Conservation (phyloP, 2,329 filamentous ascomycete genomes). For the Hypomyces perniciosus region DNA sequence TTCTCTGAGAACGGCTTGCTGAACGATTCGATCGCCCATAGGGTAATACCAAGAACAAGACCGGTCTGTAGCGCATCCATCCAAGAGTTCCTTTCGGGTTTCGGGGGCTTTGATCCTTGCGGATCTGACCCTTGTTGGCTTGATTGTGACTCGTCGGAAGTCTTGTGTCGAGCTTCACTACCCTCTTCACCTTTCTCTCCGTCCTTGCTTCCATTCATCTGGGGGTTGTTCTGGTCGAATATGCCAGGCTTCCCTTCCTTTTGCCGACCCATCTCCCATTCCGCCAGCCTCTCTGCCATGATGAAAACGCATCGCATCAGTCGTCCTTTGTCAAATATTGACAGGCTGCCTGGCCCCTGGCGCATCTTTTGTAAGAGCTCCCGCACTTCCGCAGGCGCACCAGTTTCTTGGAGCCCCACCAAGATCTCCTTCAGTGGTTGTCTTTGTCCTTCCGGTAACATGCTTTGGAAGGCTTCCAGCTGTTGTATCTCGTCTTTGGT, state of each 20-base stretch:
- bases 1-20: conserved; percentile 39
- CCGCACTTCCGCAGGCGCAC: conserved; percentile 63
- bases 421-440: conserved; percentile 54
- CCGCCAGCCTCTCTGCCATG: conserved; percentile 31
- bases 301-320: conserved; percentile 32
- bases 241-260: conserved; percentile 16
- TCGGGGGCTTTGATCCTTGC: conserved; percentile 30
- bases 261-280: conserved; percentile 21
- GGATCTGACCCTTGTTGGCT: conserved; percentile 21
- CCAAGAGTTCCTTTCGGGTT: conserved; percentile 30
- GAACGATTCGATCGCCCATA: conserved; percentile 38
- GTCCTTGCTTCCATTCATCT: conserved; percentile 17
- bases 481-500: conserved; percentile 42
- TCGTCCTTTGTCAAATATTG: conserved; percentile 32
- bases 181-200: conserved; percentile 16
- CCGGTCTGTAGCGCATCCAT: conserved; percentile 30
- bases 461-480: conserved; percentile 54
- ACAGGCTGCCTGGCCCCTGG: conserved; percentile 49
- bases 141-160: conserved; percentile 18
- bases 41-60: conserved; percentile 47
- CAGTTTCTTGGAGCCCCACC: conserved; percentile 58
- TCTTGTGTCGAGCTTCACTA: conserved; percentile 14
- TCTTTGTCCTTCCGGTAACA: conserved; percentile 57
- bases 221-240: conserved; percentile 20
- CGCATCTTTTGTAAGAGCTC: conserved; percentile 50